Base-by-base conservation (phyloP, 228 moss, liverwort and hornwort species). In the Sphagnum fallax region DNA sequence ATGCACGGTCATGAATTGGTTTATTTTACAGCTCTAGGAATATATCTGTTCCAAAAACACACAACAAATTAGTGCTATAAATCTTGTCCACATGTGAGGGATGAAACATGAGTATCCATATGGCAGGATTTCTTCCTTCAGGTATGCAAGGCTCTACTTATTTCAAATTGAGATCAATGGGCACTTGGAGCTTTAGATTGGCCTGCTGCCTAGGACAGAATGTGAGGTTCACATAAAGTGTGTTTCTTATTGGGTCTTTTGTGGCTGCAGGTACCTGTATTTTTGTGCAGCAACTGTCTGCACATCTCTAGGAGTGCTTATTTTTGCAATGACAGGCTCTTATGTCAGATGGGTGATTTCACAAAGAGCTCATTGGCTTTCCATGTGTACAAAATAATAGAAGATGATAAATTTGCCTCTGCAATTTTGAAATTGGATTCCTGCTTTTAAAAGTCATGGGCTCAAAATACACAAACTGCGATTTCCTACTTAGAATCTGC, bases 251-350 rank as follows among this genome's bases (percentile, higher is more conserved):
- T 47, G 8, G 14, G 48, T 47, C 9, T 13, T 71, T 16, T 10
- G 61, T 9, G 69, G 66, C 72, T 79, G 73, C 88, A 91, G 90
- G 75, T 91, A 91, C 83, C 66, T 93, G 49, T 93, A 93, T 60
- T 64, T 80, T 61, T 83, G 83, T 73, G 89, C 89, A 74, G 82
- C 87, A 67, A 93, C 93, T 13, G 75, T 61, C 47, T 89, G 87
- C 74, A 78, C 82, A 61, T 74, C 70, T 69, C 55, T 85, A 10
- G 89, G 90, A 58, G 80, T 75, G 49, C 49, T 82, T 48, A 50
- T 82, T 9, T 87, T 87, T 82, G 78, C 78, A n/a, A 8, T 72
- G 10, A 72, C 82, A 70, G 82, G 75, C 62, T 67, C 67, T 53
- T 89, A 93, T 66, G 82, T 79, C 67, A 51, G 62, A 59, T 71